Evolutionary conservation across 2,329 filamentous ascomycete genomes (phyloP), one percentile per base, ranked within the genome.

Genomic region (Xylaria sp.): DNA sequence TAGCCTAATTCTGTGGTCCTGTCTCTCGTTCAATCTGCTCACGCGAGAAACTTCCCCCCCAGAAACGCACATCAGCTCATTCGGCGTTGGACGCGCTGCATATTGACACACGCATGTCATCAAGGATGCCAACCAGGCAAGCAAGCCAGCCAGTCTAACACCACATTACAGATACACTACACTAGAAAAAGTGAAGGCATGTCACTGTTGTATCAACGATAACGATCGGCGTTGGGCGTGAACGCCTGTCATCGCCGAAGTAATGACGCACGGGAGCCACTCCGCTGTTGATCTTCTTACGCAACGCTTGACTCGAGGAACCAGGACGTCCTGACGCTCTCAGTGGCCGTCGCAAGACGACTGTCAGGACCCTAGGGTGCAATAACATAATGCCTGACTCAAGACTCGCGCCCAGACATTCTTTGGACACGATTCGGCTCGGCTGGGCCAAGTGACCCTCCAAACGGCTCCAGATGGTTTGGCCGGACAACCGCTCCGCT

Each of bases 11-110:
- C 23, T 43, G 60, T 32, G 28, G 50, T 36, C 32, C 39, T 34
- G 65, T 62, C 62, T 43, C 30, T 55, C 32, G 32, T 20, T 18
- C 41, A 10, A 50, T 48, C 15, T 67, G 25, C 32, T 41, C 62
- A 74, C 72, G 73, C 74, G 73, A 74, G 73, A 72, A 73, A 74
- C 73, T 76, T 73, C 74, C 74, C 23, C 23, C 45, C 28, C 48
- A 72, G 66, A 73, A 72, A 73, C 63, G 63, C 70, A 63, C 60
- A 66, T 41, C 65, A 34, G 59, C 67, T 70, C 23, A 70, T 71
- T 41, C 28, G 69, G 71, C 53, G 53, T 43, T 63, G 32, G 41
- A 60, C 45, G 23, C 39, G n/a, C 20, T 25, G 32, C 46, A 28
- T 30, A 57, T 30, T 18, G 61, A 52, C n/a, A 58, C n/a, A 46